Evolutionary conservation across 805 yeast genomes (phyloP), one percentile per base, ranked within the genome.

Genomic region (Brettanomyces custersianus): DNA sequence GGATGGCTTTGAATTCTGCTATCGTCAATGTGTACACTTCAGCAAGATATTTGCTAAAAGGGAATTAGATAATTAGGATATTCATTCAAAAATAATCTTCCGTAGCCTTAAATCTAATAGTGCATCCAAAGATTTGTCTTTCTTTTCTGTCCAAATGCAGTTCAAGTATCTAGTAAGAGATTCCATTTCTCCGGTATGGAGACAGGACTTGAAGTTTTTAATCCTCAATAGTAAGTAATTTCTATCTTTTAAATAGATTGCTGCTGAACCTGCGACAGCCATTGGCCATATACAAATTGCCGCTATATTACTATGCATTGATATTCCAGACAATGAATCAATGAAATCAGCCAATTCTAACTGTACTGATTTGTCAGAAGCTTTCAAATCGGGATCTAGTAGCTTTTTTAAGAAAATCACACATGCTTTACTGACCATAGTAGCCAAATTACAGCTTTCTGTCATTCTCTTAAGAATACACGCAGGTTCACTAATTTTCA

Each of bases 1-100:
- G 16, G 69, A 74, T 44, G 95, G 96, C 2, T 88, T 88, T 53
- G 92, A 85, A 55, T 68, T 63, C 38, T 85, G 83, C 56, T 88
- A 77, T 53, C 53, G 69, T 38, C 97, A 88, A 52, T 67, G 87
- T 34, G 52, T 62, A 9, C 87, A 82, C 47, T 90, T 90, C 54
- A 74, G 84, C 39, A 73, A 79, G 44, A 77, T 75, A 41, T 82
- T 88, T 44, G 49, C 88, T 35, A 63, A 68, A 42, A 63, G 51
- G 34, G 85, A 32, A 17, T 37, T 52, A 32, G 31, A 29, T 18
- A 22, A 10, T 12, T 22, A 22, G n/a, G n/a, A n/a, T n/a, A n/a
- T n/a, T n/a, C n/a, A n/a, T n/a, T 22, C 25, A 22, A 22, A 22
- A 22, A 22, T 10, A 22, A n/a, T 22, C 25, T 22, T 22, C 25